Base-by-base conservation (phyloP, 352 stramenopile species). In the Globisporangium echinulatum region DNA sequence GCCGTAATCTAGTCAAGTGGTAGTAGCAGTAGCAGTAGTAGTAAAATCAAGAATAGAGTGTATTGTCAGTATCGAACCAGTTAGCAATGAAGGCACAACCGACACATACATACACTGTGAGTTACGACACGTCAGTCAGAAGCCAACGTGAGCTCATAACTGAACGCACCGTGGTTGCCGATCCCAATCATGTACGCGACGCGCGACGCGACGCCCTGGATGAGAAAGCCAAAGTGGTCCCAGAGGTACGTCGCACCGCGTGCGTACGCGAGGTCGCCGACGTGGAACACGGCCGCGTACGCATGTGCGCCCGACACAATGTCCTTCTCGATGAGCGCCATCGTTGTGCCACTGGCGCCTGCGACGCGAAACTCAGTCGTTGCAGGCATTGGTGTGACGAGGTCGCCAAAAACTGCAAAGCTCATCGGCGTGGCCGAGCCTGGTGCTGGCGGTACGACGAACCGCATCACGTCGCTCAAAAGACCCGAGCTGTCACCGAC, bases 201-300 rank as follows among this genome's bases (percentile, higher is more conserved):
- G 15, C 72, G 69, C 7, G 82, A 74, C 7, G 88, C 76, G 52
- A 85, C 78, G 5, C 79, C 75, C 62, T 94, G 61, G 62, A 97
- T 93, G 57, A 97, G 74, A 38, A 84, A 58, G 14, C 86, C 73
- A 48, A 89, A 92, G 49, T 92, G 76, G 42, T 97, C 89, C 90
- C 90, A 97, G 52, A 91, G 68, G 46, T 74, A 88, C 4, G 87
- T 90, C 9, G 67, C 54, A 2, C 78, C 77, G 43, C 67, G 73
- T 7, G 87, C 86, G 62, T 96, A 96, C 33, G 78, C 70, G 17
- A 93, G 49, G 61, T 96, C 88, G 40, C 88, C 88, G 53, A 96
- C 69, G 56, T 96, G 87, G 67, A 96, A 75, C n/a, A 95, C 72
- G 4, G 63, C 82, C 4, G 72, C 72, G 46, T 88, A 79, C 51